Evolutionary conservation across 257 asterid genomes (phyloP).

Genomic region (Primulina tabacum): DNA sequence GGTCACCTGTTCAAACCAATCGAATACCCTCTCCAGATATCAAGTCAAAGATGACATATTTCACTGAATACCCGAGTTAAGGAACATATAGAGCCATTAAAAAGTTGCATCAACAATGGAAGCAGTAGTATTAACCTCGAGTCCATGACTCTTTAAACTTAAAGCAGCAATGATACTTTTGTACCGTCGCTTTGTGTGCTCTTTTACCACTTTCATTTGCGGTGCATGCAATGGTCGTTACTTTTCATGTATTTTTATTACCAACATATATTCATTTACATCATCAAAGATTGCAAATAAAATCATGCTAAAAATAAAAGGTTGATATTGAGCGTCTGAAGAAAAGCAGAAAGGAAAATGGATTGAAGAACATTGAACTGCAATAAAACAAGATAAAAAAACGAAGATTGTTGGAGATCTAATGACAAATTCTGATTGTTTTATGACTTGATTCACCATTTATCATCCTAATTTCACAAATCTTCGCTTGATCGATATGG

Average conservation of each 20-base stretch:
- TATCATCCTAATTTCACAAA: neutral
- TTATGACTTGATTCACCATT: neutral
- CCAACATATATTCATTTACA: neutral
- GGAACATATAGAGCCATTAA: neutral
- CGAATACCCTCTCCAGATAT: neutral
- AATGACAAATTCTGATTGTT: neutral
- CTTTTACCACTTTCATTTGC: neutral
- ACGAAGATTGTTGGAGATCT: neutral
- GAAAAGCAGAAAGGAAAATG: neutral
- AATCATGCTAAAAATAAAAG: too few relatives aligned
- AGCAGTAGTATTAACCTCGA: neutral
- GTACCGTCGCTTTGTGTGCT: neutral
- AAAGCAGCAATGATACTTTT: neutral
- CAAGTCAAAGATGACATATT: neutral
- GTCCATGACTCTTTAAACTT: neutral
- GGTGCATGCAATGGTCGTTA: neutral
- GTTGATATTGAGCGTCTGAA: neutral
- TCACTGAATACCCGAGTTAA: neutral
- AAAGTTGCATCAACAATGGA: neutral
- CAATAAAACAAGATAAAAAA: too few relatives aligned
- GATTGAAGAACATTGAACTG: neutral
- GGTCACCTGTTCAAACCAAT: neutral
- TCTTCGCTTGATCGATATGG: neutral
- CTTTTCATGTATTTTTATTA: neutral
- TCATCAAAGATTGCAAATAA: neutral